Base-by-base conservation (phyloP, 257 asterid species). In the Salvia rosmarinus region DNA sequence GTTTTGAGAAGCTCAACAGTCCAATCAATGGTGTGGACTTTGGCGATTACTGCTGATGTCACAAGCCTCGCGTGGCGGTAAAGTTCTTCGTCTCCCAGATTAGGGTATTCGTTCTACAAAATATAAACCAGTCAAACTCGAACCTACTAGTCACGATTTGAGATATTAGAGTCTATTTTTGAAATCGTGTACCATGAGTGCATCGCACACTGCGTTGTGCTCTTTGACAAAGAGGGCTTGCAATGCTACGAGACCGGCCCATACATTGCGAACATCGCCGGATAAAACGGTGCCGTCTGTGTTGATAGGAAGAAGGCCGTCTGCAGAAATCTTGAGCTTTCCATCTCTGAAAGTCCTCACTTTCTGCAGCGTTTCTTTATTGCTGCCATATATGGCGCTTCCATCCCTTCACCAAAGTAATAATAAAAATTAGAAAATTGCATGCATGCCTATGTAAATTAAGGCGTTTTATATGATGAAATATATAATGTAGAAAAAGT, bases 21-120 rank as follows among this genome's bases (percentile, higher is more conserved):
- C 95, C 95, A 88, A 58, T 89, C 96, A 67, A 89, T 86, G 28
- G 96, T 86, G 85, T 89, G 96, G 55, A 89, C 69, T 69, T 89
- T 89, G 0, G 96, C 93, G 7, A 86, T 86, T 0, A 86, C 87
- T 0, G 96, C 90, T 35, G 92, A 79, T 17, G 93, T 89, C 50
- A 85, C 90, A 6, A 83, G 78, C 73, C 93, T 83, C 2, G 90
- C 88, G 30, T 82, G 83, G 0, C 74, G 81, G 55, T 86, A 89
- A 21, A 89, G 40, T 5, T 85, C 87, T 40, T 84, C 87, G 11
- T 86, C 93, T 5, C 55, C 37, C 30, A 86, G 10, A 4, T 77
- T 66, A 2, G 72, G 80, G 79, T 86, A 75, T 64, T 79, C 88
- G 52, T 81, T 85, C 87, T 86, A 57, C 23, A 55, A n/a, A n/a